Evolutionary conservation across 1,284 basidiomycete species (phyloP).

Genomic region (Irpex sp.): DNA sequence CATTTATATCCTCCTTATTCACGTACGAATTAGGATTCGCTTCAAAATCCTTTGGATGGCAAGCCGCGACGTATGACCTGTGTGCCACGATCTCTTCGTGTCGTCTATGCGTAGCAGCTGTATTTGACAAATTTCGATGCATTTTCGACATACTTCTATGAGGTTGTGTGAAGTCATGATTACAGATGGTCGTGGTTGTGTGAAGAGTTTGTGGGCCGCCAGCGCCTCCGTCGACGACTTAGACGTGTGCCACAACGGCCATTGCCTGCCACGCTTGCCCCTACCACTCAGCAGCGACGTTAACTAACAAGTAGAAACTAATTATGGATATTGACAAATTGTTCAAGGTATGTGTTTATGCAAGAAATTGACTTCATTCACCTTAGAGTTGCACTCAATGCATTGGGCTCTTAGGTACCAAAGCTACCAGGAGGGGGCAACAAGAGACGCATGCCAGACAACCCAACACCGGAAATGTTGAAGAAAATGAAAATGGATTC

Average conservation of each 20-base stretch:
- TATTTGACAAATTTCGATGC: no score
- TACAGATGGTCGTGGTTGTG: background rate
- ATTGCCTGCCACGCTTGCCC: no score
- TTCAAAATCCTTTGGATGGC: no score
- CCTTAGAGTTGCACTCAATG: background rate
- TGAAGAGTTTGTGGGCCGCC: background rate
- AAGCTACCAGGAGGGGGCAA: conserved; percentile 70
- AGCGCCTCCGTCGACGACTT: background rate
- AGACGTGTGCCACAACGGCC: no score
- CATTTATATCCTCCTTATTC: no score
- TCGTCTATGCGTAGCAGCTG: no score
- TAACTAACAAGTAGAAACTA: background rate
- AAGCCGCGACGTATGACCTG: no score
- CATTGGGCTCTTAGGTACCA: conserved; percentile 58
- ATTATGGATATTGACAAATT: conserved; percentile 84
- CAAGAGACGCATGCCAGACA: conserved; percentile 88
- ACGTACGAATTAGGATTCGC: no score
- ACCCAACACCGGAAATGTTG: conserved; percentile 84
- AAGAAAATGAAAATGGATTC: conserved; percentile 78
- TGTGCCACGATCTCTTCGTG: no score
- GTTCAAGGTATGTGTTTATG: conserved; percentile 71
- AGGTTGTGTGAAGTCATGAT: background rate
- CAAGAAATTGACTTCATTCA: background rate
- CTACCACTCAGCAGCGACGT: background rate
- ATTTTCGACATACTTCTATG: no score